Evolutionary conservation across 2,329 filamentous ascomycete genomes (phyloP), one percentile per base, ranked within the genome.

Genomic region (Cadophora sp.): DNA sequence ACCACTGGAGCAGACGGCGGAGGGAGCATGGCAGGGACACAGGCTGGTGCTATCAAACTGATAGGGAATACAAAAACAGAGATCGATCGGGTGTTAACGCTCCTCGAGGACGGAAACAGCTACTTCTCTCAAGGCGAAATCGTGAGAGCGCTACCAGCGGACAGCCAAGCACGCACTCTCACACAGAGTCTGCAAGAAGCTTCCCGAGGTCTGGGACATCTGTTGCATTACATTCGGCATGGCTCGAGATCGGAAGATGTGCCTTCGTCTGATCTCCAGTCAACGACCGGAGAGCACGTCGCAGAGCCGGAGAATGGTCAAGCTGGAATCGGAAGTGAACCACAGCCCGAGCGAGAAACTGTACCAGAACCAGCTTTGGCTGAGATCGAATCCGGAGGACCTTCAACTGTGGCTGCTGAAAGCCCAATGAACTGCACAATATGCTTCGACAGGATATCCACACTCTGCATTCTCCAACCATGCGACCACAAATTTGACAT

Each of bases 401-500:
- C n/a, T n/a, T 6, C 26, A 3, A 31, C 6, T 29, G 3, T n/a
- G 5, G 24, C 51, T 55, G 26, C 51, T 31, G 51, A 55, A 55
- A 19, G 14, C 6, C 29, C 22, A 29, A 48, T 40, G 2, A 26
- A 60, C 16, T 65, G 63, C 26, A 26, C 43, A 29, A 60, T 65
- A 12, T 65, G 63, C 43, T 53, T 37, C 19, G 63, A 65, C 24
- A 26, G 16, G 6, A 34, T 60, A 6, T 19, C 37, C 12, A 40
- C 40, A 24, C 43, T 51, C 19, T 59, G 53, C 14, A 65, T 48
- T 24, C 9, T 60, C 2, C 26, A 51, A 11, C 63, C 63, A 16
- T 65, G 63, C 27, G 55, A 31, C 24, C 63, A 65, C 43, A 37
- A 19, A 26, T 65, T 60, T 40, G 63, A 65, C 53, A n/a, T 34